Evolutionary conservation across 495 filamentous ascomycete species (phyloP).

Genomic region (Glarea lozoyensis): DNA sequence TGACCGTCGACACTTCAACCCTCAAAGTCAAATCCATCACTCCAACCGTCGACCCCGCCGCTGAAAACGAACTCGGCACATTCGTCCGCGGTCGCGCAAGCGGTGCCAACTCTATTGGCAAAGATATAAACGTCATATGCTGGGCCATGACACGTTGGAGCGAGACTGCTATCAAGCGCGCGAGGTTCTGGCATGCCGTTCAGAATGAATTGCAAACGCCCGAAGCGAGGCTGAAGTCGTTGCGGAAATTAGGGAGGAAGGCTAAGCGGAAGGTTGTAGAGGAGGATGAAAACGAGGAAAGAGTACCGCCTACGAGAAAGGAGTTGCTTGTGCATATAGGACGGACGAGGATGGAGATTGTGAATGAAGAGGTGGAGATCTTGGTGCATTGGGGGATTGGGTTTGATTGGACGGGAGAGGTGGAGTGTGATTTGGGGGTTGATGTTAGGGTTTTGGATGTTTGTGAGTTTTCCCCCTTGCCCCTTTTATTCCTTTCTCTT

Average conservation of each 20-base stretch:
- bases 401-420: slow-evolving; percentile 59
- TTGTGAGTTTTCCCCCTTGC: slow-evolving; percentile 32
- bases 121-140: slow-evolving; percentile 34
- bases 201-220: slow-evolving; percentile 28
- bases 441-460: slow-evolving; percentile 36
- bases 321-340: slow-evolving; percentile 31
- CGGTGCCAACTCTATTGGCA: slow-evolving; percentile 25
- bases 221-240: slow-evolving; percentile 17
- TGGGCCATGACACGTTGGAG: slow-evolving; percentile 48
- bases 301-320: slow-evolving; percentile 11
- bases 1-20: slow-evolving; percentile 35
- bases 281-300: slow-evolving; percentile 11
- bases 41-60: slow-evolving; percentile 31
- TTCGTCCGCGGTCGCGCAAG: slow-evolving; percentile 26
- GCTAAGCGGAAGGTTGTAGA: slow-evolving; percentile 13
- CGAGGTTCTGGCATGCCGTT: slow-evolving; percentile 35
- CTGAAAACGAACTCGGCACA: slow-evolving; percentile 32
- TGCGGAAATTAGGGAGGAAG: slow-evolving; percentile 25
- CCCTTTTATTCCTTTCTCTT: background rate
- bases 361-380: slow-evolving; percentile 19
- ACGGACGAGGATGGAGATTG: slow-evolving; percentile 31
- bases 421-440: slow-evolving; percentile 38
- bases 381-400: slow-evolving; percentile 46
- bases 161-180: slow-evolving; percentile 33
- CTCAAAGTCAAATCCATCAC: slow-evolving; percentile 28